Base-by-base conservation (phyloP, 176 grass and related monocot species). In the Oryza coarctata region DNA sequence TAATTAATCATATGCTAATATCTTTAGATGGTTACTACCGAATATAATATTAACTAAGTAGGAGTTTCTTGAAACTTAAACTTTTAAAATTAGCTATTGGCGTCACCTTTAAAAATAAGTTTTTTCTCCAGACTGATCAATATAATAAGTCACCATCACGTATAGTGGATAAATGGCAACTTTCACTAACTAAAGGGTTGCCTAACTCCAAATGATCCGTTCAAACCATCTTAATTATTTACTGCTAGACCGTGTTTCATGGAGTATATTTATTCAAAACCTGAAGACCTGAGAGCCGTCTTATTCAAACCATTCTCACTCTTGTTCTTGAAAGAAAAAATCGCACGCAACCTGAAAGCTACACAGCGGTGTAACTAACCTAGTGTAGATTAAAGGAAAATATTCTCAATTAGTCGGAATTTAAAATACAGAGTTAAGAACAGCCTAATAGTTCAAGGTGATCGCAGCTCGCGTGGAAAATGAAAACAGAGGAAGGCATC, bases 161-260 rank as follows among this genome's bases (percentile, higher is more conserved):
- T n/a, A 45, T 17, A 65, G 45, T 23, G 70, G 70, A 61, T 10
- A 13, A 62, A 50, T 29, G 0, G 30, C 6, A 17, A 32, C 31
- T 77, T 87, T 41, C 73, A 52, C 73, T 52, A 23, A 23, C 22
- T 11, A 43, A 10, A 25, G 45, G 60, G 80, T 79, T 22, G 70
- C 68, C 68, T 17, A 68, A 84, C 81, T 13, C 3, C n/a, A 49
- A 32, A n/a, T 32, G 52, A 55, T 63, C 27, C 8, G 36, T 83
- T 83, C 80, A 83, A 73, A 82, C 28, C 2, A n/a, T 60, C 22
- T 58, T 58, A 23, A 58, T 58, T 60, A 39, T 39, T 39, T 39
- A 25, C n/a, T 31, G 35, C 67, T 71, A 34, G 33, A 60, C n/a
- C 55, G 7, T 58, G 22, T 23, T 60, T 55, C 9, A 25, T 7